Conservation (phyloP, 225 moss, liverwort and hornwort species). For the Physcomitrellopsis africana region DNA sequence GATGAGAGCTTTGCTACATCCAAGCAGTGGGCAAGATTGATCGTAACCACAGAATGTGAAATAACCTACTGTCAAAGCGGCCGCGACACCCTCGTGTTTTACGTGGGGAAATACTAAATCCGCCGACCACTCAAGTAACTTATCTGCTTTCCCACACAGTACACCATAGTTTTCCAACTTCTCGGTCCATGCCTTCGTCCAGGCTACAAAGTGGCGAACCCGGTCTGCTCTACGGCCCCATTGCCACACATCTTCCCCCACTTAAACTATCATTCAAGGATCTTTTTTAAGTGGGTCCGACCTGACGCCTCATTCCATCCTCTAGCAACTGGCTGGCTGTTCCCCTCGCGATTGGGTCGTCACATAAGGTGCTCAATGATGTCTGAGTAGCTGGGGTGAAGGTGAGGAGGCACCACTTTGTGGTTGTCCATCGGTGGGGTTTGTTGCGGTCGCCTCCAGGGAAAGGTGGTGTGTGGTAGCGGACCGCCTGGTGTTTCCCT, state of each 20-base stretch:
- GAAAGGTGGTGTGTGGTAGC: no score
- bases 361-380: no score
- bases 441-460: no score
- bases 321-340: conserved; percentile 3
- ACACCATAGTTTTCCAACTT: conserved; percentile 32
- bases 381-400: no score
- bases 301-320: conserved; percentile 14
- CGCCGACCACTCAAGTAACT: conserved; percentile 19
- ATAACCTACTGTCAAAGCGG: not conserved
- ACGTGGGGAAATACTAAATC: conserved; percentile 1
- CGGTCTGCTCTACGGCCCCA: conserved; percentile 17
- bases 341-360: conserved; percentile 15
- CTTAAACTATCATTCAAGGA: not conserved
- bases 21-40: no score
- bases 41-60: not conserved
- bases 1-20: no score
- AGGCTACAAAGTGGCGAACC: conserved; percentile 21
- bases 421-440: no score
- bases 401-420: no score
- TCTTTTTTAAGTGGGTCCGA: not conserved
- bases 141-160: conserved; percentile 29
- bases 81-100: conserved; percentile 22
- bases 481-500: no score
- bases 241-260: not conserved
- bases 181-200: conserved; percentile 19